A percentile compares a stretch with the other conserved stretches of the same genome.
These are phyloP conservation scores for Sugiyamaella paludigena DNA, from an alignment of 1,139 yeast genomes.

Conservation along the genomic window DNA sequence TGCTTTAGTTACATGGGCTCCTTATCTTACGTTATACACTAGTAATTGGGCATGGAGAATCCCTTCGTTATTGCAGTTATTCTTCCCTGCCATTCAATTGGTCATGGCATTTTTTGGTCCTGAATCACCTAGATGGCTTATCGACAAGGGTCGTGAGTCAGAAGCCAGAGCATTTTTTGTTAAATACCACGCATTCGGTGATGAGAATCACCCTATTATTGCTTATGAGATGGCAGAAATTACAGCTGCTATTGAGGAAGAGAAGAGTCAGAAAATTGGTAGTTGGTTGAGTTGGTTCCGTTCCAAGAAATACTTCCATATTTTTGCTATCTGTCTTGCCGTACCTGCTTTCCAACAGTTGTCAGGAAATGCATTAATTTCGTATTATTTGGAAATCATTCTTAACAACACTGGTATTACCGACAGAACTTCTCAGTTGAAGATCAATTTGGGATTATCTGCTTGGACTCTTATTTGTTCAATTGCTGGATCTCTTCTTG, in stretches of 20 bases:
- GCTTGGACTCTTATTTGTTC: slow-evolving; percentile 82
- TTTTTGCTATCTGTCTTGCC: slow-evolving; percentile 40
- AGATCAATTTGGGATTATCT: slow-evolving; percentile 35
- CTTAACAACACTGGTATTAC: slow-evolving; percentile 25
- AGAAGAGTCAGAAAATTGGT: slow-evolving; percentile 16
- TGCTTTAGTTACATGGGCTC: slow-evolving; percentile 53
- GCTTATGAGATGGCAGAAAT: slow-evolving; percentile 23
- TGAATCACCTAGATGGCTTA: slow-evolving; percentile 77
- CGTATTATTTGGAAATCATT: slow-evolving; percentile 23
- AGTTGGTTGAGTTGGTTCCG: slow-evolving; percentile 38
- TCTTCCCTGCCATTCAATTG: slow-evolving; percentile 40
- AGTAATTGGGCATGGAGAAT: slow-evolving; percentile 46
- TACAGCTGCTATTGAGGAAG: slow-evolving; percentile 18
- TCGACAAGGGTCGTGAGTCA: slow-evolving; percentile 63
- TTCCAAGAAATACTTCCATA: slow-evolving; percentile 39
- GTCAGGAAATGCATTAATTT: slow-evolving; percentile 25
- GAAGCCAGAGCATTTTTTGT: slow-evolving; percentile 62
- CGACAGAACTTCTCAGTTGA: slow-evolving; percentile 20
- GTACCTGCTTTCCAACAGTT: slow-evolving; percentile 24
- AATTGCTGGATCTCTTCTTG: slow-evolving; percentile 49
- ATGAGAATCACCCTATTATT: slow-evolving; percentile 18
- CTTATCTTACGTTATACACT: slow-evolving; percentile 31
- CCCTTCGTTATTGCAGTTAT: slow-evolving; percentile 44
- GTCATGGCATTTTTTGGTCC: slow-evolving; percentile 38
- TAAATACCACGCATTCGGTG: slow-evolving; percentile 26